phyloP scores from a whole-genome alignment of 1,284 basidiomycete species.

The Puccinia triticina region DNA sequence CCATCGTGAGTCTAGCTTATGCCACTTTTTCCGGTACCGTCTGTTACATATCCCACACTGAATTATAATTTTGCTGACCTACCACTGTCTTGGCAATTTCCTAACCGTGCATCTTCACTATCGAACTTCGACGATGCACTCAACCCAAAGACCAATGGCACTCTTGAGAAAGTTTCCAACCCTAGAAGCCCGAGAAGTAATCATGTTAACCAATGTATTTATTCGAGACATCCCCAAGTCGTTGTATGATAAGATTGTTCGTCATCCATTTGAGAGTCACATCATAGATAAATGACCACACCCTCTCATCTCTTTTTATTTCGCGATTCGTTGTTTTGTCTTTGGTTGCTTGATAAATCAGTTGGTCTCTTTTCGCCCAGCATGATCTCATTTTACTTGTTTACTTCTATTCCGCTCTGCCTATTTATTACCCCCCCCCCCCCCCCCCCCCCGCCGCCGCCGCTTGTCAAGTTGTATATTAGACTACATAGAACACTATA shows the following conservation, averaged over 20 bases:
- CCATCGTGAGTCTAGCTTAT: constrained; percentile 68
- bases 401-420: no score
- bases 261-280: constrained; percentile 48
- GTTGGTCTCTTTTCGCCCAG: no score
- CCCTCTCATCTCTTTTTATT: background rate
- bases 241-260: constrained; percentile 43
- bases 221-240: constrained; percentile 82
- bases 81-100: constrained; percentile 10
- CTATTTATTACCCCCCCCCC: no score
- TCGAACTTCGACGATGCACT: no score
- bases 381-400: no score
- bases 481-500: no score
- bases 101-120: no score
- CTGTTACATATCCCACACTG: background rate
- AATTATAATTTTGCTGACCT: constrained; percentile 11
- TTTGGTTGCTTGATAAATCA: background rate
- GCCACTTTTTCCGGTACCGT: background rate
- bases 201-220: constrained; percentile 87
- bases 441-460: no score
- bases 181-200: constrained; percentile 80
- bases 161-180: constrained; percentile 91
- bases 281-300: background rate
- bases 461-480: no score
- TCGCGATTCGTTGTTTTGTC: background rate
- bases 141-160: constrained; percentile 77